phyloP scores from a whole-genome alignment of 1,284 basidiomycete genomes.

The Fomes fomentarius region DNA sequence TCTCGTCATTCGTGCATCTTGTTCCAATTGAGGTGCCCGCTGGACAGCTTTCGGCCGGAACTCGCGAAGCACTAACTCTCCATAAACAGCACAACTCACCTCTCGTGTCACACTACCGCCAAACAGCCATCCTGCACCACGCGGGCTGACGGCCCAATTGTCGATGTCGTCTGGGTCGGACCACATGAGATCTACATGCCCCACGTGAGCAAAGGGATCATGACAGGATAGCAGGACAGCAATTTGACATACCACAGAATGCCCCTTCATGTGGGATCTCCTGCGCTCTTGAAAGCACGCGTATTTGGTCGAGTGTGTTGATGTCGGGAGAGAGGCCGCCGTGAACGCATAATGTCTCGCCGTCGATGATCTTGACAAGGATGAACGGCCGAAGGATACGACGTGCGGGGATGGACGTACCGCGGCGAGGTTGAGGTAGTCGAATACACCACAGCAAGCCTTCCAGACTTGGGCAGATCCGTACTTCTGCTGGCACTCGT shows the following conservation, averaged over 20 bases:
- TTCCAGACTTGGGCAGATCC: slow-evolving; percentile 95
- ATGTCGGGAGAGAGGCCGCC: slow-evolving; percentile 94
- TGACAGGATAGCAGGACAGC: neutral
- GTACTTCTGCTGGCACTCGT: slow-evolving; percentile 97
- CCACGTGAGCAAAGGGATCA: neutral
- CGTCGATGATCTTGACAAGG: slow-evolving; percentile 82
- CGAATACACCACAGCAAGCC: slow-evolving; percentile 94
- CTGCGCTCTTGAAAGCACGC: slow-evolving; percentile 89
- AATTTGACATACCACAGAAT: slow-evolving; percentile 76
- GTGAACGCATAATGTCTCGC: slow-evolving; percentile 89
- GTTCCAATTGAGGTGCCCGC: no score
- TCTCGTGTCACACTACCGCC: slow-evolving; percentile 86
- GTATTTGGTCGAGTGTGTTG: slow-evolving; percentile 89
- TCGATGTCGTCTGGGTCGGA: slow-evolving; percentile 96
- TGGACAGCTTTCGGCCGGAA: no score
- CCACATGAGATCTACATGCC: slow-evolving; percentile 88
- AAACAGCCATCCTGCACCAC: slow-evolving; percentile 97
- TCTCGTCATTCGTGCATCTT: no score
- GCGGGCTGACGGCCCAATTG: slow-evolving; percentile 93
- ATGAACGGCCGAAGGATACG: neutral
- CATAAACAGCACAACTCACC: no score
- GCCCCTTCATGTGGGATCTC: slow-evolving; percentile 98
- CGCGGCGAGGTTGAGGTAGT: slow-evolving; percentile 92
- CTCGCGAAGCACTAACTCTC: no score
- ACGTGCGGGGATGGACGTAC: slow-evolving; percentile 49